Evolutionary conservation across 148 eudicot species (phyloP), one percentile per base, ranked within the genome.

Genomic region (Rhododendron simsii): DNA sequence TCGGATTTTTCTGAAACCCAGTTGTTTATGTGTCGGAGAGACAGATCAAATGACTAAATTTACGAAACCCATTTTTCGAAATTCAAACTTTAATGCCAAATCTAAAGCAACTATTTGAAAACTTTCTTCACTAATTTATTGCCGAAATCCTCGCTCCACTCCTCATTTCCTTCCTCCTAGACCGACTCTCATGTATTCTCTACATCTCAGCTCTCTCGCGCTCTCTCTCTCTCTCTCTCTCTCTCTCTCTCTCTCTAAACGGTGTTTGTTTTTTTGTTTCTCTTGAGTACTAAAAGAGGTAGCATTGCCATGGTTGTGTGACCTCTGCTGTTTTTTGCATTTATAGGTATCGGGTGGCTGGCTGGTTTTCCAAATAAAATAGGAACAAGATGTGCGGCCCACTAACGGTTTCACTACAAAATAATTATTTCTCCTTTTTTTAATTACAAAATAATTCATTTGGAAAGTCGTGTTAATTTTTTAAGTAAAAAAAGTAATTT

Each of bases 111-210:
- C 81, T 48, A 84, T 45, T 84, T 82, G 81, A 84, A 79, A 77
- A 74, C 65, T 28, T 61, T 55, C 81, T 80, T 39, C 48, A 35
- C 90, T 84, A 33, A 28, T 86, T 86, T 89, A 33, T 87, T 75
- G 87, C 86, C 91, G 78, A 87, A 89, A 87, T 89, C 86, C 84
- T 87, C 89, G 88, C 86, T 89, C 91, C 86, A 89, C 89, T 84
- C 82, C 81, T 71, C 76, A 14, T 82, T 86, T 87, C 83, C 44
- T 85, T 75, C 78, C 87, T 85, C 78, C 87, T 85, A 83, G 86
- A 80, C 92, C 88, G 87, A 88, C 89, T 90, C 90, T 88, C 88
- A 73, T 65, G 88, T 13, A 13, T 37, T 78, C 81, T 78, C 57
- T 78, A 41, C n/a, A 71, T 71, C 76, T 13, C 41, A 71, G 76